Base-by-base conservation (phyloP, 2,329 filamentous ascomycete genomes). In the Fusarium sp. region DNA sequence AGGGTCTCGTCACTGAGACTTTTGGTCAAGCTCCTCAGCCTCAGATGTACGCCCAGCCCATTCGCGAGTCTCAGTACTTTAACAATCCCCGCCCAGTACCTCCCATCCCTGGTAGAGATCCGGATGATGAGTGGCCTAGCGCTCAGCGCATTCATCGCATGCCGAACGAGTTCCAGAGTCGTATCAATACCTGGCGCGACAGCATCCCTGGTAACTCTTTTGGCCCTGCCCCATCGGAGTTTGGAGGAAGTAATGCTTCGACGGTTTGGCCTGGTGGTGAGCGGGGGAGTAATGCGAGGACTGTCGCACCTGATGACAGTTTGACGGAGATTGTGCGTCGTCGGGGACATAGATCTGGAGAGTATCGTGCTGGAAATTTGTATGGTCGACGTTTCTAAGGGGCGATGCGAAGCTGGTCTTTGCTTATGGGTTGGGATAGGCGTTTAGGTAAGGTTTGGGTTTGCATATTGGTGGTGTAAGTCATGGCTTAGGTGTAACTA, bases 201-300 rank as follows among this genome's bases (percentile, higher is more conserved):
- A 33, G 28, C 4, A 26, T 54, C 6, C 33, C 59, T 10, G 48
- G 40, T 5, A 10, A 53, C n/a, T 24, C 7, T 7, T 18, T 15
- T 22, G 34, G 24, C 5, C 34, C 28, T 17, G 50, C 51, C 20
- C n/a, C 36, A 3, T 68, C 63, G 7, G 43, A 39, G n/a, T 52
- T 58, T 24, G 49, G 44, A 5, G 62, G 36, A 2, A 66, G 63
- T 24, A 28, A 57, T 40, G 52, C 53, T 17, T 39, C 56, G 7
- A 67, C 64, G 9, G 39, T 51, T 9, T 67, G 63, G 63, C 63
- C 63, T 24, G 55, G 58, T 10, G 50, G 17, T 20, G 24, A 22
- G 22, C 20, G 22, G 17, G 45, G 10, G 13, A 28, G 6, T 6
- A 22, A 22, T 31, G 38, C 10, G 31, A 38, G 28, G 33, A 44